Percentiles rank a stretch among this genome's conserved stretches.
Evolutionary conservation across 305 asterid genomes (phyloP).

Genomic region (Fraxinus ornus): DNA sequence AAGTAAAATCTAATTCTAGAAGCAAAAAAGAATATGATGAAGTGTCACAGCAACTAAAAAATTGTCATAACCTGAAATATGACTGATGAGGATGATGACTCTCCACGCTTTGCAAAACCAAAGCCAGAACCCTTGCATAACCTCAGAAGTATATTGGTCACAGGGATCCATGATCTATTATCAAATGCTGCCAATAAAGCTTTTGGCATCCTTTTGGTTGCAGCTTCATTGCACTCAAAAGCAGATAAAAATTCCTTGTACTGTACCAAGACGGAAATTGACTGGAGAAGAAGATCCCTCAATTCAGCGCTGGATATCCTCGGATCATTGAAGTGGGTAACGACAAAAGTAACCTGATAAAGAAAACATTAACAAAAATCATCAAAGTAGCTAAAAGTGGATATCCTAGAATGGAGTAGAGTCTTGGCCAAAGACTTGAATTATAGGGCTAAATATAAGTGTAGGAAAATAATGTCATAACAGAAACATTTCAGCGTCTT

Average conservation of each 20-base stretch:
- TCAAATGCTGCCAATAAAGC: conserved; percentile 84
- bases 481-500: background rate
- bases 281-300: conserved; percentile 93
- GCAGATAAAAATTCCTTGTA: conserved; percentile 77
- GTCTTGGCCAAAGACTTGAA: background rate
- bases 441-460: background rate
- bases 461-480: background rate
- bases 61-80: conserved; percentile 60
- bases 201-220: conserved; percentile 66
- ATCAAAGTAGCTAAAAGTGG: background rate
- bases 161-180: conserved; percentile 92
- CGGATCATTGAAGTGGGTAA: conserved; percentile 86
- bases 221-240: conserved; percentile 87
- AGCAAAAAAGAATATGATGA: conserved; percentile 8
- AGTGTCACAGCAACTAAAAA: conserved; percentile 9
- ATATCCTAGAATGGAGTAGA: background rate
- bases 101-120: conserved; percentile 75
- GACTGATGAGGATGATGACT: conserved; percentile 80
- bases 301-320: conserved; percentile 89
- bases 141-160: conserved; percentile 76
- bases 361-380: conserved; percentile 7
- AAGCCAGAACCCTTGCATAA: conserved; percentile 85
- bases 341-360: conserved; percentile 75
- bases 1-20: conserved; percentile 16
- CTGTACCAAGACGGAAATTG: conserved; percentile 83